Conservation (phyloP, 306 rosid species). For the Arachis hypogaea region DNA sequence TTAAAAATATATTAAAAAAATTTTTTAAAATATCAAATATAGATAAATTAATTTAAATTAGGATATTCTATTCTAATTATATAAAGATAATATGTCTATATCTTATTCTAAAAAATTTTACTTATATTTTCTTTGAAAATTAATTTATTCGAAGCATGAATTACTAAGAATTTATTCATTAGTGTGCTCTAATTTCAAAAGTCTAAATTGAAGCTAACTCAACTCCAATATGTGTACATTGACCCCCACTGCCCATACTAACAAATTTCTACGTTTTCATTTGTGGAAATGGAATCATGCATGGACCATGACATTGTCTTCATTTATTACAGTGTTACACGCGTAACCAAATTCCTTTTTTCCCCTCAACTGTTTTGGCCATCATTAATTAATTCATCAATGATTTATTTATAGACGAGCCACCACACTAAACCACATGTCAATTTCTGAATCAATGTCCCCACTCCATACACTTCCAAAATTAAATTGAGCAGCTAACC, state of each 20-base stretch:
- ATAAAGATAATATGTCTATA: too few species aligned
- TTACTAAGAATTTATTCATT: not conserved
- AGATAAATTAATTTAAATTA: too few species aligned
- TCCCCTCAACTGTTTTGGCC: slow-evolving; percentile 22
- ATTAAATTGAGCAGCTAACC: slow-evolving; percentile 19
- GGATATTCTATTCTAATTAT: too few species aligned
- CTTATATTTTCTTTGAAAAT: too few species aligned
- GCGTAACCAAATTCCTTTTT: slow-evolving; percentile 20
- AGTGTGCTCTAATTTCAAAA: not conserved
- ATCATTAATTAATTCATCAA: slow-evolving; percentile 23
- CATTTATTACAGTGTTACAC: slow-evolving; percentile 31
- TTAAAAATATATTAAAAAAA: too few species aligned
- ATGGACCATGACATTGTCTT: not conserved
- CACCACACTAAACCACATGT: not conserved
- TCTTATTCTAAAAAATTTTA: too few species aligned
- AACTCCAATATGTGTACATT: not conserved
- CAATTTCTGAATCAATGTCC: slow-evolving; percentile 3
- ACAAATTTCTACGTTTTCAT: slow-evolving; percentile 19
- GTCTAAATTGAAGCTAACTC: not conserved
- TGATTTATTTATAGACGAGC: not conserved
- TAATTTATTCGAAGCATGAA: too few species aligned
- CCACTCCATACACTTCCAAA: slow-evolving; percentile 15
- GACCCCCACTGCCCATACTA: not conserved
- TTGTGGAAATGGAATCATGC: slow-evolving; percentile 8
- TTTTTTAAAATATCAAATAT: too few species aligned